Evolutionary conservation across 805 yeast species (phyloP), one percentile per base, ranked within the genome.

Genomic region (Wickerhamiella domercqiae): DNA sequence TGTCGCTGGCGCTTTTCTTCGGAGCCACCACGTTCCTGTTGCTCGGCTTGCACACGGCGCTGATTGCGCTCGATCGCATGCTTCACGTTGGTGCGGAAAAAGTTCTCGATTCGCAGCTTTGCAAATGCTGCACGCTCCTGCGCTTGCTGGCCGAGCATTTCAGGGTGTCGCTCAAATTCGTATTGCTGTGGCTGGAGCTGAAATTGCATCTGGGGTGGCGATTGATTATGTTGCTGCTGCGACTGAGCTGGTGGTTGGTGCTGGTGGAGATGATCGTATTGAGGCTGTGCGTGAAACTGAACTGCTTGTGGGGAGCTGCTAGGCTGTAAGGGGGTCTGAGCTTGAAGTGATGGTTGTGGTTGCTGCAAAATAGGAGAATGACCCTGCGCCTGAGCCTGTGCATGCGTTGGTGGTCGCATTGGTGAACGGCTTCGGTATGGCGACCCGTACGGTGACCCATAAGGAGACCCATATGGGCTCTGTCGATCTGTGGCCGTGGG

Each of bases 61-160:
- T 86, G 95, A 55, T 87, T 90, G 47, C 98, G 67, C 57, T 90
- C 98, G 43, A 90, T 84, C 0, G 98, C 97, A 55, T 84, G 93
- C 38, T 73, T 71, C 21, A 86, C 93, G 14, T 86, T 74, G 55
- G 80, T 73, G 46, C 82, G 82, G 59, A 83, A 84, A 54, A 73
- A 81, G 52, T 82, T 82, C 54, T 84, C 94, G 35, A 84, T 62
- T 47, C 76, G 75, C 43, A 84, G 64, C 56, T 82, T 83, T 32
- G 81, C 74, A 2, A 87, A 81, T 0, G 93, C 75, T 0, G 94
- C 83, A 48, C 73, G 75, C 49, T 84, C 94, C 49, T 79, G 93
- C 0, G 90, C 67, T 5, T 67, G 51, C 47, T 78, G 75, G n/a
- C 79, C 69, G 49, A 83, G 66, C 49, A 69, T 60, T 45, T 78